Evolutionary conservation across 164 flowering plant species (phyloP), one percentile per base, ranked within the genome.

Genomic region (Nymphaea thermarum): DNA sequence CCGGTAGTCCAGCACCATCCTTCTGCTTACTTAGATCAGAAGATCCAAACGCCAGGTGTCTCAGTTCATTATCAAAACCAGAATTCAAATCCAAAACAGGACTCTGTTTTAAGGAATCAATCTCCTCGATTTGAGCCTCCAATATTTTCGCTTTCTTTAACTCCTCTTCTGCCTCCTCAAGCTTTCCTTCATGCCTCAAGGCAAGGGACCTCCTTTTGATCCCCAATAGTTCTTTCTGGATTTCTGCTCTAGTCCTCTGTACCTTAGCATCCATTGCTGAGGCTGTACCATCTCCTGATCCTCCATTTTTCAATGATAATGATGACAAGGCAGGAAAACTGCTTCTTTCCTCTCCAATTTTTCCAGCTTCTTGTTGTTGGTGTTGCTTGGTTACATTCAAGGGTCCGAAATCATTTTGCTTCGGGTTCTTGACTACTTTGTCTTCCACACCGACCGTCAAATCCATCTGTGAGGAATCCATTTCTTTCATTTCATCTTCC

Each of bases 111-210:
- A 76, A 70, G 71, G 72, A 79, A 63, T 82, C 84, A 82, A 87
- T 71, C 75, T 87, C 88, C 71, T 89, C 88, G 45, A 93, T 88
- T 72, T 87, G 89, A 64, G 47, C 74, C 78, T 93, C 96, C 63
- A 93, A 87, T 70, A 80, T 73, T 71, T 78, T 85, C 42, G 92
- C 90, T 80, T 82, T 87, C 77, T 78, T 82, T 73, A 93, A 68
- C 74, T 84, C 93, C 72, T 85, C 87, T 67, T 86, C 96, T 2
- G 97, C 90, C 77, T 93, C 98, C 57, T 89, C 88, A 2, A 82
- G 7, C 72, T 72, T 80, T 41, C 98, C 98, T 77, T 93, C 89
- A 77, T 96, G 81, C 79, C 82, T 85, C 71, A 93, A 79, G 11
- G 91, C 74, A 74, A 90, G 86, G 65, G 92, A 93, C 65, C 77